Conservation (phyloP, 2,329 filamentous ascomycete species). For the Venturia asperata region DNA sequence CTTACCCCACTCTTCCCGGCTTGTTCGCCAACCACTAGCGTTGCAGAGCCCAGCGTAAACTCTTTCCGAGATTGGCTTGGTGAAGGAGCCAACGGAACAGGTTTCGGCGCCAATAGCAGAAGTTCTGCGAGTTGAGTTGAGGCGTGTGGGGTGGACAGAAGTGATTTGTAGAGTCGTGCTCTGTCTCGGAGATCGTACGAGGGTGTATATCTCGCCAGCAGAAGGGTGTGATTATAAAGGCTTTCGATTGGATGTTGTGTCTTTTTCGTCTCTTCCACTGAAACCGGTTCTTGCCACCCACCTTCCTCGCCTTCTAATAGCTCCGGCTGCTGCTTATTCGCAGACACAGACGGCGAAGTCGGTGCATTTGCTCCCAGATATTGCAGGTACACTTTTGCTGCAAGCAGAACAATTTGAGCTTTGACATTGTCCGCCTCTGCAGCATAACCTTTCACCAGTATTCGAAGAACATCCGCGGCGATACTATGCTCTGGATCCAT, state of each 20-base stretch:
- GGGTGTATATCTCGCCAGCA: constrained; percentile 83
- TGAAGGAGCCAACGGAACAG: constrained; percentile 81
- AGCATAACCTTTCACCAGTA: constrained; percentile 76
- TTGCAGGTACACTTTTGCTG: constrained; percentile 94
- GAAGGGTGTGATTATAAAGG: constrained; percentile 77
- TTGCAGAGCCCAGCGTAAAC: constrained; percentile 74
- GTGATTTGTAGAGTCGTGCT: constrained; percentile 76
- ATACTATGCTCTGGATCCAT: constrained; percentile 77
- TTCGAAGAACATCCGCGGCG: constrained; percentile 82
- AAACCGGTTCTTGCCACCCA: constrained; percentile 27
- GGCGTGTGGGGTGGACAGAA: constrained; percentile 62
- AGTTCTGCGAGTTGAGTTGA: constrained; percentile 79
- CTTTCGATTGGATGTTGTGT: constrained; percentile 60
- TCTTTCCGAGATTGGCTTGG: constrained; percentile 77
- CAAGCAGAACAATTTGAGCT: constrained; percentile 83
- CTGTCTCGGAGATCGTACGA: constrained; percentile 94
- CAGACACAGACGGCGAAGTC: neutral
- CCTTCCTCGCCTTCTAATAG: constrained; percentile 20
- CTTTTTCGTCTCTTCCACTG: constrained; percentile 22
- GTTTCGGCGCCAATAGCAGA: constrained; percentile 88
- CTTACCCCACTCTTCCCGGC: constrained; percentile 68
- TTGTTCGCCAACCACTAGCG: constrained; percentile 73
- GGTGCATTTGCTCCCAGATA: constrained; percentile 58
- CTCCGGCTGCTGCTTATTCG: constrained; percentile 3
- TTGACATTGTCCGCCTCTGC: constrained; percentile 81